These are phyloP conservation scores for Botrytis aclada DNA, from an alignment of 2,329 filamentous ascomycete species.

Conservation along the genomic window DNA sequence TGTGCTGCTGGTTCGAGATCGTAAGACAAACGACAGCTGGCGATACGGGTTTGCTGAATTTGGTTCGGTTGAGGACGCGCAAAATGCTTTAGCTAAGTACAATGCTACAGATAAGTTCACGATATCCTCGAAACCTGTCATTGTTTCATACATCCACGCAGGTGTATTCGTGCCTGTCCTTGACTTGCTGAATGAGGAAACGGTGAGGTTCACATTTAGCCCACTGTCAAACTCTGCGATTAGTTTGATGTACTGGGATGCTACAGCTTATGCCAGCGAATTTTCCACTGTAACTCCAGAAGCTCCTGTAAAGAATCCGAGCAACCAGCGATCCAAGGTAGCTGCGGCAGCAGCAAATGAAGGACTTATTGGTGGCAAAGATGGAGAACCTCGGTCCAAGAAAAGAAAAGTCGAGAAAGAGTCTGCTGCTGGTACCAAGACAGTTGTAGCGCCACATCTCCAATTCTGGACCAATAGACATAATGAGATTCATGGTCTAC, in stretches of 20 bases:
- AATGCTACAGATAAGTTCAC: constrained; percentile 72
- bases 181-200: constrained; percentile 52
- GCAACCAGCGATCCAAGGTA: constrained; percentile 38
- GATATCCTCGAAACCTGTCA: constrained; percentile 69
- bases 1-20: constrained; percentile 73
- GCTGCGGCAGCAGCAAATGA: constrained; percentile 40
- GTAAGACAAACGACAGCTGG: constrained; percentile 68
- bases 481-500: constrained; percentile 60
- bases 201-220: constrained; percentile 64
- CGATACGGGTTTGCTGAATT: constrained; percentile 85
- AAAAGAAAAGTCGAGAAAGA: constrained; percentile 55
- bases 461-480: constrained; percentile 71
- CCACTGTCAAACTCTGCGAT: constrained; percentile 66
- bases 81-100: constrained; percentile 69
- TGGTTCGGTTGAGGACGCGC: constrained; percentile 70
- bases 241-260: constrained; percentile 74
- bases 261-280: constrained; percentile 67
- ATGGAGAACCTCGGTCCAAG: constrained; percentile 44
- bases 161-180: constrained; percentile 78
- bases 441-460: constrained; percentile 60
- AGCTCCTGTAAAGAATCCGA: constrained; percentile 30
- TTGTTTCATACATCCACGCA: constrained; percentile 74
- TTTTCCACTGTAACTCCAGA: constrained; percentile 52
- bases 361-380: constrained; percentile 36
- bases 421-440: constrained; percentile 27